Conservation (phyloP, 345 rosid species). For the Eutrema japonicum region DNA sequence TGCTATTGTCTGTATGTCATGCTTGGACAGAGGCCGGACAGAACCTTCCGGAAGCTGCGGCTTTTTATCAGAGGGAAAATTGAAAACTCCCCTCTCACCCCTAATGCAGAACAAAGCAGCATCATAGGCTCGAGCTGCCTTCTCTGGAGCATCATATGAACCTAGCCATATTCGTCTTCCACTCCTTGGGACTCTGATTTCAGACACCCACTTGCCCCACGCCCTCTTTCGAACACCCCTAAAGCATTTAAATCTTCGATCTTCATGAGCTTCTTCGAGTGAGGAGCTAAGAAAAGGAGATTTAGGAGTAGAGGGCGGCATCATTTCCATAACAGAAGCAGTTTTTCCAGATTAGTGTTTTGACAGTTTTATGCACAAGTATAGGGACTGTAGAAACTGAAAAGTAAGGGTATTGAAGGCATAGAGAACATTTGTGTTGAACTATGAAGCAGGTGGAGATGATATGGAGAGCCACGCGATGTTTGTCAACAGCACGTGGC, state of each 20-base stretch:
- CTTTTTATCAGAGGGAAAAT: constrained; percentile 49
- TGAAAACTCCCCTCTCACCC: constrained; percentile 48
- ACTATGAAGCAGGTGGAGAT: constrained; percentile 44
- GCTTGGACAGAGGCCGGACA: constrained; percentile 41
- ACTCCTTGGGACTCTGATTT: constrained; percentile 52
- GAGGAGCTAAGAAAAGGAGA: constrained; percentile 36
- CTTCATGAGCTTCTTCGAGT: constrained; percentile 34
- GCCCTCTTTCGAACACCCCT: constrained; percentile 53
- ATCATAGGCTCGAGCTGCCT: constrained; percentile 60
- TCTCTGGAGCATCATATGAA: constrained; percentile 52
- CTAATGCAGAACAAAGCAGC: constrained; percentile 52
- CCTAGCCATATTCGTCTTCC: constrained; percentile 58
- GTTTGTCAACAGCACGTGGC: constrained; percentile 46
- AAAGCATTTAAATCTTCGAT: constrained; percentile 37
- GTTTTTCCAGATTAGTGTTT: constrained; percentile 4
- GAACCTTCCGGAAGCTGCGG: constrained; percentile 48
- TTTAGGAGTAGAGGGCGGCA: constrained; percentile 37
- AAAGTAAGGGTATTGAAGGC: constrained; percentile 28
- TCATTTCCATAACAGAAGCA: constrained; percentile 32
- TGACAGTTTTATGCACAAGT: constrained; percentile 37
- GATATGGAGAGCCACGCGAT: constrained; percentile 43
- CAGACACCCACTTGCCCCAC: constrained; percentile 56
- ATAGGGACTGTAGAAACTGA: constrained; percentile 11
- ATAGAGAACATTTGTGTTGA: constrained; percentile 21
- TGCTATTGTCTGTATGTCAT: constrained; percentile 45